Percentiles rank a stretch among this genome's conserved stretches.
Conservation (phyloP, 352 stramenopile genomes). For the Pythium pectinolyticum region DNA sequence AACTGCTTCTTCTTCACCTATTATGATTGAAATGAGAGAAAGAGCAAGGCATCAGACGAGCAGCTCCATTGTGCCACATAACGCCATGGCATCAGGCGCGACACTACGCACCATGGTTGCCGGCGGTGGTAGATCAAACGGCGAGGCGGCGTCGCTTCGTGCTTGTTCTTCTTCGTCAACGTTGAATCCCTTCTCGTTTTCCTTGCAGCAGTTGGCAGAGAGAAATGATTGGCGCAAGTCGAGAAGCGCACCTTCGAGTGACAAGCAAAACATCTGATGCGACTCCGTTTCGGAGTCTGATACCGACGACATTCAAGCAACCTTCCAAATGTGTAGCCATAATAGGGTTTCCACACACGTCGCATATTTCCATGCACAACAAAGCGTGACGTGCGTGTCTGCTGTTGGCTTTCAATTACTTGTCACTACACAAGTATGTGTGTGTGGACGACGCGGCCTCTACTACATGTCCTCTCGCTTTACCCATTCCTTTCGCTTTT, state of each 20-base stretch:
- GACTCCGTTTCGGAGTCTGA: neutral
- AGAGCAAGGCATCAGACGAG: neutral
- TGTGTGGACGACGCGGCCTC: too few relatives aligned
- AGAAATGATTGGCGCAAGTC: slow-evolving; percentile 11
- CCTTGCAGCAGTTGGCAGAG: neutral
- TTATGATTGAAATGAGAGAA: neutral
- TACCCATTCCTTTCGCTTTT: too few relatives aligned
- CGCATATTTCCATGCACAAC: neutral
- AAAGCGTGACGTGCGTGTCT: too few relatives aligned
- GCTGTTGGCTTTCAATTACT: too few relatives aligned
- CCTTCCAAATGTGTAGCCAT: neutral
- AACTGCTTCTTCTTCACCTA: slow-evolving; percentile 73
- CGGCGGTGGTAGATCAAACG: neutral
- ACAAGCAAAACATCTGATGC: neutral
- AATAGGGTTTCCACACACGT: neutral
- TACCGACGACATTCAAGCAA: slow-evolving; percentile 1
- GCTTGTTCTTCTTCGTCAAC: slow-evolving; percentile 4
- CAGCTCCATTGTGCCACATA: neutral
- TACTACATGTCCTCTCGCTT: too few relatives aligned
- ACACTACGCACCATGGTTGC: slow-evolving; percentile 1
- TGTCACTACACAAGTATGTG: too few relatives aligned
- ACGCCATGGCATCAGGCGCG: too few relatives aligned
- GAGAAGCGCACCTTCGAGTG: slow-evolving; percentile 3
- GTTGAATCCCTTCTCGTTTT: neutral
- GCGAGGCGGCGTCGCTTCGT: neutral